Evolutionary conservation across 2,329 filamentous ascomycete species (phyloP).

Genomic region (Calonectria ilicicola): DNA sequence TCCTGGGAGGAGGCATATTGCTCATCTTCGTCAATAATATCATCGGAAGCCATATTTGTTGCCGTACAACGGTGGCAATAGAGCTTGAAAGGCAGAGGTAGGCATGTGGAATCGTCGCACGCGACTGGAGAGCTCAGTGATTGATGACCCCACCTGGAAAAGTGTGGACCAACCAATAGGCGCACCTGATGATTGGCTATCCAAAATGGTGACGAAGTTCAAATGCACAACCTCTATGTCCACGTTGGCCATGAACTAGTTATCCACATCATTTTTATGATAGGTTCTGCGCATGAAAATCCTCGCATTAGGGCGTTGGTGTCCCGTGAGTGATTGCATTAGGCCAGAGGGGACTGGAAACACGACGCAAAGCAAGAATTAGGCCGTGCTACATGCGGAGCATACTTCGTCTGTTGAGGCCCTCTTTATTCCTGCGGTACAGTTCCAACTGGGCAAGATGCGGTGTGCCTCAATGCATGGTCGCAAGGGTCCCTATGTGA

Average conservation of each 20-base stretch:
- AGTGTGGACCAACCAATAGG: neutral
- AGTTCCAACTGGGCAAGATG: conserved; percentile 11
- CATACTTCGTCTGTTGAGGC: neutral
- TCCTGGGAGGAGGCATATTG: conserved; percentile 79
- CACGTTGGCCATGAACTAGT: neutral
- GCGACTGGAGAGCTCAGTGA: neutral
- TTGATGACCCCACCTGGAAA: neutral
- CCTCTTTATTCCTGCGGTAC: neutral
- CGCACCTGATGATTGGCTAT: too few species aligned
- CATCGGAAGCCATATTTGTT: conserved; percentile 57
- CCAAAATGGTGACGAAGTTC: neutral
- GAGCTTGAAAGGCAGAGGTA: neutral
- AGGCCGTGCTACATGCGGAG: neutral
- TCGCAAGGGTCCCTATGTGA: conserved; percentile 7
- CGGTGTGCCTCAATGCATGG: conserved; percentile 24
- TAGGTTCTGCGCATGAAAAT: neutral
- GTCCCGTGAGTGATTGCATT: neutral
- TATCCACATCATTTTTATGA: neutral
- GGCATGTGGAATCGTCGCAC: conserved; percentile 1
- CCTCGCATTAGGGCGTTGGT: neutral
- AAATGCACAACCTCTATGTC: neutral
- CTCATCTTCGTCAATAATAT: conserved; percentile 61
- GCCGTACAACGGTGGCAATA: neutral
- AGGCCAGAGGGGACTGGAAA: neutral
- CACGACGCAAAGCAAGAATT: neutral